Percentiles rank a stretch among this genome's conserved stretches.
Conservation (phyloP, 2,329 filamentous ascomycete genomes). For the Colletotrichum orbiculare region DNA sequence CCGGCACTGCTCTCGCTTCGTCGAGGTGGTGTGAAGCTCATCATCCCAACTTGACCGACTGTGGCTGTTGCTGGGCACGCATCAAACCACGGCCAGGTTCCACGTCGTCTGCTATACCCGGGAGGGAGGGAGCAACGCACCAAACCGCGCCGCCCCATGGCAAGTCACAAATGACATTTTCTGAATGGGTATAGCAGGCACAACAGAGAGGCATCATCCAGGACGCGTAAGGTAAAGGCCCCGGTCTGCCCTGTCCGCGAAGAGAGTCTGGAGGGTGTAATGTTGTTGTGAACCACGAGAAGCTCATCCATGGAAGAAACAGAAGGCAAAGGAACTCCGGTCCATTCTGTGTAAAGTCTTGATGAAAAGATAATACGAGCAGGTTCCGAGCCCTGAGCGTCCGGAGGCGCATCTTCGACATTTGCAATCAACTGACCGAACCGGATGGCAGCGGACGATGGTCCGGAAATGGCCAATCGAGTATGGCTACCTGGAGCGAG, state of each 20-base stretch:
- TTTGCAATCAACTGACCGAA: conserved; percentile 7
- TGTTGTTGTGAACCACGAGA: no score
- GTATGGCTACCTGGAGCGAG: background rate
- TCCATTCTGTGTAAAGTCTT: no score
- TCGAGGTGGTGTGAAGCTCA: conserved; percentile 29
- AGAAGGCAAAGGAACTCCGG: no score
- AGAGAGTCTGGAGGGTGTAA: no score
- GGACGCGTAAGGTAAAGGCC: no score
- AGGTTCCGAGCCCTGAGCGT: background rate
- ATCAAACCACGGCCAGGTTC: conserved; percentile 20
- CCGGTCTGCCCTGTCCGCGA: no score
- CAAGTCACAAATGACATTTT: background rate
- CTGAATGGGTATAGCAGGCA: background rate
- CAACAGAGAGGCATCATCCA: background rate
- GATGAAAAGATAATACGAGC: background rate
- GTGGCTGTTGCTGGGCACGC: conserved; percentile 15
- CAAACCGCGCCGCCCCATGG: background rate
- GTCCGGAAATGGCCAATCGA: background rate
- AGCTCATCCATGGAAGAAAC: no score
- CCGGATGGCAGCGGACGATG: background rate
- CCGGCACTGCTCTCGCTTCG: conserved; percentile 30
- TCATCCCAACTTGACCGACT: conserved; percentile 29
- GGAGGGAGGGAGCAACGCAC: conserved; percentile 15
- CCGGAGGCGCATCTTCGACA: conserved; percentile 9
- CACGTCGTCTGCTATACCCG: conserved; percentile 7